These are phyloP conservation scores for Plasmopara viticola DNA, from an alignment of 352 stramenopile species.

Conservation along the genomic window DNA sequence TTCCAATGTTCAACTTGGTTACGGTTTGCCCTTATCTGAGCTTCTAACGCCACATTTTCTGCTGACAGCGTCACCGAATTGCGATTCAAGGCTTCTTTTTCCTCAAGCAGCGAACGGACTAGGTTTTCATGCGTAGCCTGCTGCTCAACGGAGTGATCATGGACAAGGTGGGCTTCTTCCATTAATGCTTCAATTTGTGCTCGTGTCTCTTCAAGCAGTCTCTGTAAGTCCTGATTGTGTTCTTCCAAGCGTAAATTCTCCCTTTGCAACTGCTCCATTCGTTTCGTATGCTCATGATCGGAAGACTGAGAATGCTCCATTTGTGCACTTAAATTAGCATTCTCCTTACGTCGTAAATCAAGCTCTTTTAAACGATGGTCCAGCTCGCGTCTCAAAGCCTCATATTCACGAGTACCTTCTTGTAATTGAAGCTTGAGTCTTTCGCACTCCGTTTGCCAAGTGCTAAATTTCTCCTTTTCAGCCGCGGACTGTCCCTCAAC, in stretches of 20 bases:
- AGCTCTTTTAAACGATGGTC: constrained; percentile 48
- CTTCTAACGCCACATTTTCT: constrained; percentile 48
- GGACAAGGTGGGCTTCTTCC: constrained; percentile 37
- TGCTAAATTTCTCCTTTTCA: constrained; percentile 37
- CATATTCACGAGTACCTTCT: constrained; percentile 34
- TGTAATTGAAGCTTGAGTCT: constrained; percentile 35
- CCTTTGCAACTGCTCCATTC: constrained; percentile 45
- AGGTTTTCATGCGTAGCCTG: constrained; percentile 43
- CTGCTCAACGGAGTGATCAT: constrained; percentile 39
- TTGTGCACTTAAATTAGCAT: constrained; percentile 39
- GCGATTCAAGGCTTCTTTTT: constrained; percentile 60
- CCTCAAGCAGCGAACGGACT: constrained; percentile 40
- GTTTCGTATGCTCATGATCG: constrained; percentile 43
- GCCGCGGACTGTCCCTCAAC: constrained; percentile 20
- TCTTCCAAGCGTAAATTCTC: constrained; percentile 57
- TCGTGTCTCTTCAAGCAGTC: constrained; percentile 37
- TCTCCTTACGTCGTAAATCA: constrained; percentile 45
- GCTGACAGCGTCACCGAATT: constrained; percentile 36
- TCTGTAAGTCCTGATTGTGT: constrained; percentile 41
- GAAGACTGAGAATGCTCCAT: constrained; percentile 50
- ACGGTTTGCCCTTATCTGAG: constrained; percentile 38
- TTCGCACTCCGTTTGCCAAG: constrained; percentile 45
- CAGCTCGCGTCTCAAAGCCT: constrained; percentile 41
- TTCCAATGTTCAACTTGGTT: constrained; percentile 35
- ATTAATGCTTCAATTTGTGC: constrained; percentile 38